phyloP scores from a whole-genome alignment of 1,284 basidiomycete genomes.

The Rhodotorula sp. region DNA sequence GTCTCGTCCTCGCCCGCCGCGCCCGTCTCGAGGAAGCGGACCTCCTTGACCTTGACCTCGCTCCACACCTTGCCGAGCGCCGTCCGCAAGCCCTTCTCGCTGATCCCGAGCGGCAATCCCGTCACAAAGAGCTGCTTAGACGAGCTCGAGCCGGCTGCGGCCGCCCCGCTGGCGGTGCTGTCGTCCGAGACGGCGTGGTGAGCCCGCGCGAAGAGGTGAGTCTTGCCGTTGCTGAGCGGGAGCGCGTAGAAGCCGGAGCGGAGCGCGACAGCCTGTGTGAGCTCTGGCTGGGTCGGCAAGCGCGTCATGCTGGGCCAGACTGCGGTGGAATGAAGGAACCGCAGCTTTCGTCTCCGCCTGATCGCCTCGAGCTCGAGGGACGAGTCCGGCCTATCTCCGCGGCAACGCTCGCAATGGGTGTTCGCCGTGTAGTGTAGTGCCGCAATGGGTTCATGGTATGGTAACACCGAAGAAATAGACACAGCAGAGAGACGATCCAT shows the following conservation, averaged over 20 bases:
- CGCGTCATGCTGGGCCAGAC: slow-evolving; percentile 3
- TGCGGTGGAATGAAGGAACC: no score
- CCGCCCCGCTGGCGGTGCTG: neutral
- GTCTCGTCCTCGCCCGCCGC: neutral
- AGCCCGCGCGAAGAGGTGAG: slow-evolving; percentile 22
- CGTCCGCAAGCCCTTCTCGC: slow-evolving; percentile 20
- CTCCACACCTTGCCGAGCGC: slow-evolving; percentile 25
- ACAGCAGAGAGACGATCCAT: no score
- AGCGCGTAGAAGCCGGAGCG: slow-evolving; percentile 33
- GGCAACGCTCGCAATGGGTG: no score
- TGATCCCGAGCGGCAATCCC: slow-evolving; percentile 19
- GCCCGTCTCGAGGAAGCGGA: slow-evolving; percentile 9
- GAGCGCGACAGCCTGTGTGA: neutral
- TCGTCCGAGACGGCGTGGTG: slow-evolving; percentile 12
- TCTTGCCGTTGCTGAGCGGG: slow-evolving; percentile 17
- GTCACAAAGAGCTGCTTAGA: slow-evolving; percentile 29
- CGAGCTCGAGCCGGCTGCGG: no score
- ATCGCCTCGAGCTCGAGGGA: neutral
- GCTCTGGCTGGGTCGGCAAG: slow-evolving; percentile 18
- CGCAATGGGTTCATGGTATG: no score
- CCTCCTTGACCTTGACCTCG: slow-evolving; percentile 8
- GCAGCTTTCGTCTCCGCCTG: no score
- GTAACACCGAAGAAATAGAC: no score
- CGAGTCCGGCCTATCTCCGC: no score
- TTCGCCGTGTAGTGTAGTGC: no score